A percentile compares a stretch with the other conserved stretches of the same genome.
These are phyloP conservation scores for Cryptococcus floricola DNA, from an alignment of 1,284 basidiomycete species.

Conservation along the genomic window DNA sequence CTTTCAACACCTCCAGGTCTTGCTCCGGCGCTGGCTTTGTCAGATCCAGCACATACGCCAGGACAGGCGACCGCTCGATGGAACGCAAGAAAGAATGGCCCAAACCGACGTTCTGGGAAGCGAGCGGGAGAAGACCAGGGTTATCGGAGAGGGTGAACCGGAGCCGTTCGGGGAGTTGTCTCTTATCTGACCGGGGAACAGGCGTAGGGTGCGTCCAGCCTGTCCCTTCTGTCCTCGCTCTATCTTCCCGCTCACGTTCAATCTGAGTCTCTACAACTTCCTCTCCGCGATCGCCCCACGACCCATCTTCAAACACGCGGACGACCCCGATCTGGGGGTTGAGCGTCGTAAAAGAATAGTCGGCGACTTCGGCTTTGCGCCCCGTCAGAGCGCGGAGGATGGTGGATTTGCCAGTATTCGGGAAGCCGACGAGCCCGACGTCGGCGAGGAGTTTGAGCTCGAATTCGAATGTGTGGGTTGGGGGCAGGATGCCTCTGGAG, in stretches of 20 bases:
- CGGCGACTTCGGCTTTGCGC: conserved; percentile 80
- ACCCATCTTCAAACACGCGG: conserved; percentile 74
- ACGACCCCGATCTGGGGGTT: conserved; percentile 95
- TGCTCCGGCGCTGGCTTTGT: conserved; percentile 66
- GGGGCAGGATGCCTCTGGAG: conserved; percentile 73
- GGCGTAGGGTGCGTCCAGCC: not conserved
- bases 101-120: conserved; percentile 83
- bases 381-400: conserved; percentile 84
- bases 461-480: conserved; percentile 75
- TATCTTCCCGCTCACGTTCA: conserved; percentile 57
- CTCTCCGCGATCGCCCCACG: conserved; percentile 54
- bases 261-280: conserved; percentile 63
- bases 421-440: conserved; percentile 90
- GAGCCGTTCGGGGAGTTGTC: conserved; percentile 57
- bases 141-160: conserved; percentile 97
- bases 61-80: conserved; percentile 83
- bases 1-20: conserved; percentile 66
- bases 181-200: not conserved
- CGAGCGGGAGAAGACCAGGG: conserved; percentile 80
- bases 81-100: conserved; percentile 92
- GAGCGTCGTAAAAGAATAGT: conserved; percentile 90
- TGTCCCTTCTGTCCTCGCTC: conserved; percentile 31
- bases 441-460: conserved; percentile 94
- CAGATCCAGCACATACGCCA: conserved; percentile 91
- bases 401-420: conserved; percentile 80